Evolutionary conservation across 768 basidiomycete species (phyloP).

Genomic region (Cystofilobasidium bisporidii): DNA sequence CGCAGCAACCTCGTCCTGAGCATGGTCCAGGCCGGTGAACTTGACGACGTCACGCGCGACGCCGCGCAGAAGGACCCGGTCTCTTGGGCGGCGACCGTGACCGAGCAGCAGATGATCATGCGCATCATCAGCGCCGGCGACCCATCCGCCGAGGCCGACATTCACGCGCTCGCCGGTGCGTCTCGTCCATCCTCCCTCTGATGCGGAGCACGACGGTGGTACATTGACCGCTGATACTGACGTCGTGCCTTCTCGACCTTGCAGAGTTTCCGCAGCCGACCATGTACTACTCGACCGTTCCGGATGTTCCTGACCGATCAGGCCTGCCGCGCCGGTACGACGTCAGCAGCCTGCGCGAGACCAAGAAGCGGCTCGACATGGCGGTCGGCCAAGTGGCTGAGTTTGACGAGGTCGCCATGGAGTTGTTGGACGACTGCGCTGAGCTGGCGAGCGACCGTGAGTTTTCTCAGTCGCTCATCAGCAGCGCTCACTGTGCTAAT

Average conservation of each 20-base stretch:
- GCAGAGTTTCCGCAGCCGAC: conserved; percentile 83
- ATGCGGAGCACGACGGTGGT: no score
- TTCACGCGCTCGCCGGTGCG: conserved; percentile 75
- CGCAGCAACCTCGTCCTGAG: conserved; percentile 61
- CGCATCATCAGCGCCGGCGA: conserved; percentile 73
- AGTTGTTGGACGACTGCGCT: conserved; percentile 90
- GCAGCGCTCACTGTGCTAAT: no score
- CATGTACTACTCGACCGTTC: conserved; percentile 95
- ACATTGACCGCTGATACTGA: no score
- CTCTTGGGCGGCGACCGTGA: conserved; percentile 2
- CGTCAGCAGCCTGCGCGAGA: conserved; percentile 81
- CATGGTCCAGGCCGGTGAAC: conserved; percentile 38
- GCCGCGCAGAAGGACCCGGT: conserved; percentile 5
- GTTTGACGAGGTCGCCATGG: conserved; percentile 77
- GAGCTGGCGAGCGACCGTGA: conserved; percentile 85
- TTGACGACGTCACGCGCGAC: conserved; percentile 30
- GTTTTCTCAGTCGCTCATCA: no score
- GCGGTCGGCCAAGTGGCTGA: conserved; percentile 73
- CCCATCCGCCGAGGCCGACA: conserved; percentile 69
- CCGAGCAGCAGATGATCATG: conserved; percentile 67
- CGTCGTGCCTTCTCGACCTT: conserved; percentile 5
- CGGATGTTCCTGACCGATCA: conserved; percentile 71
- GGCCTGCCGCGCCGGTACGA: conserved; percentile 78
- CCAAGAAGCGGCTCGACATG: conserved; percentile 88
- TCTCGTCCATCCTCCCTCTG: conserved; percentile 26